Percentiles rank a stretch among this genome's conserved stretches.
Conservation (phyloP, 2,329 filamentous ascomycete species). For the Alternaria brassicicola region DNA sequence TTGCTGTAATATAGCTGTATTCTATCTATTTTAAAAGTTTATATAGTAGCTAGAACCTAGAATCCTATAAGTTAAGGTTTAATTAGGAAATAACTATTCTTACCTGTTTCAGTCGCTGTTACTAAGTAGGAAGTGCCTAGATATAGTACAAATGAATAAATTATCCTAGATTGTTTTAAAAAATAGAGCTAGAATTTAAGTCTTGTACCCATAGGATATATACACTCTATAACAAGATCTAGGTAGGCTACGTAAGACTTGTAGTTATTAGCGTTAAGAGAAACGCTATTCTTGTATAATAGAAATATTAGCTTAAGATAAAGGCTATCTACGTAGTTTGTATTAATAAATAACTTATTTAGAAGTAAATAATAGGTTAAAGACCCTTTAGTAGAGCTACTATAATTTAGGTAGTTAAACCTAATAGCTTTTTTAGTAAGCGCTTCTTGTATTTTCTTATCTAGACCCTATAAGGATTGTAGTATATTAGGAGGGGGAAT, state of each 20-base stretch:
- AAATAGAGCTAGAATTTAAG: slow-evolving; percentile 75
- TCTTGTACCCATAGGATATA: slow-evolving; percentile 73
- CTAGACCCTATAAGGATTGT: slow-evolving; percentile 9
- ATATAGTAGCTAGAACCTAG: slow-evolving; percentile 62
- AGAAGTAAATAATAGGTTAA: slow-evolving; percentile 12
- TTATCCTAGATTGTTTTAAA: slow-evolving; percentile 88
- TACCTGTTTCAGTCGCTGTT: slow-evolving; percentile 72
- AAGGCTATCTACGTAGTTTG: slow-evolving; percentile 16
- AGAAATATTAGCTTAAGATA: slow-evolving; percentile 28
- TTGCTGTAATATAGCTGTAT: slow-evolving; percentile 65
- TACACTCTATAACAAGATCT: slow-evolving; percentile 74
- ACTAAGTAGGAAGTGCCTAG: slow-evolving; percentile 74
- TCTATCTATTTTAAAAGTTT: slow-evolving; percentile 72
- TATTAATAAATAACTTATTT: slow-evolving; percentile 15
- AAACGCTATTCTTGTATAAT: slow-evolving; percentile 20
- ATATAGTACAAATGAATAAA: slow-evolving; percentile 63
- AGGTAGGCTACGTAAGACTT: slow-evolving; percentile 78
- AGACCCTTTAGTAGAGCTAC: slow-evolving; percentile 4
- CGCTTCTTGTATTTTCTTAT: slow-evolving; percentile 14
- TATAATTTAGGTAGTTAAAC: slow-evolving; percentile 23
- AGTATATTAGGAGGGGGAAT: background rate
- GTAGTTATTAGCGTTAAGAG: slow-evolving; percentile 57
- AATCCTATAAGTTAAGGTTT: slow-evolving; percentile 7
- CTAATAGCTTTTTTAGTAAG: slow-evolving; percentile 21
- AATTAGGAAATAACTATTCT: slow-evolving; percentile 4